These are phyloP conservation scores for Warburgia ugandensis DNA, from an alignment of 164 flowering plant genomes.

Conservation along the genomic window DNA sequence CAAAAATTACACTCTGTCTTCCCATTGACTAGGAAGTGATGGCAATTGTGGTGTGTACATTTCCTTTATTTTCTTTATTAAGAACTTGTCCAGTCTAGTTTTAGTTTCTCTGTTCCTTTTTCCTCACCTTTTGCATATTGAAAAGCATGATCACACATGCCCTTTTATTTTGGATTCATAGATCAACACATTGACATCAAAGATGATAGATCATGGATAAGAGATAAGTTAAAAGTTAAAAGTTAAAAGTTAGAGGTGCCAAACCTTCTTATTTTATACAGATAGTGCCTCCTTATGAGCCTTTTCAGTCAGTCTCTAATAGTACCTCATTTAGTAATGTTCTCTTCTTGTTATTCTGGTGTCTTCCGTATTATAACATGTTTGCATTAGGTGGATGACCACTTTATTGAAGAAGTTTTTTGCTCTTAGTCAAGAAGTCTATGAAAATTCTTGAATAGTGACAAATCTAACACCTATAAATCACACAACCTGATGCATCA, in stretches of 20 bases:
- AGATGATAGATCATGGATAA: constrained; percentile 62
- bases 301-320: constrained; percentile 28
- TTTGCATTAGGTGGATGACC: no score
- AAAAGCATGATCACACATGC: background rate
- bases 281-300: constrained; percentile 55
- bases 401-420: no score
- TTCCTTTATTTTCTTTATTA: background rate
- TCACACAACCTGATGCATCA: no score
- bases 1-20: constrained; percentile 47
- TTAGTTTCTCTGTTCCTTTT: background rate
- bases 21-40: constrained; percentile 38
- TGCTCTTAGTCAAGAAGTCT: no score
- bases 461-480: no score
- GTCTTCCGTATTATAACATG: no score
- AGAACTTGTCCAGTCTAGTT: background rate
- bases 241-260: constrained; percentile 48
- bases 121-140: background rate
- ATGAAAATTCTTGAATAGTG: no score
- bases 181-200: constrained; percentile 32
- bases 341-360: background rate
- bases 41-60: constrained; percentile 45
- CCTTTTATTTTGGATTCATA: constrained; percentile 24
- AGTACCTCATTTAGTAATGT: constrained; percentile 33
- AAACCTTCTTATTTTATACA: constrained; percentile 67
- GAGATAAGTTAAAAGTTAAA: constrained; percentile 41